Evolutionary conservation across 768 basidiomycete species (phyloP).

Genomic region (Lanmaoa pseudosensibilis): DNA sequence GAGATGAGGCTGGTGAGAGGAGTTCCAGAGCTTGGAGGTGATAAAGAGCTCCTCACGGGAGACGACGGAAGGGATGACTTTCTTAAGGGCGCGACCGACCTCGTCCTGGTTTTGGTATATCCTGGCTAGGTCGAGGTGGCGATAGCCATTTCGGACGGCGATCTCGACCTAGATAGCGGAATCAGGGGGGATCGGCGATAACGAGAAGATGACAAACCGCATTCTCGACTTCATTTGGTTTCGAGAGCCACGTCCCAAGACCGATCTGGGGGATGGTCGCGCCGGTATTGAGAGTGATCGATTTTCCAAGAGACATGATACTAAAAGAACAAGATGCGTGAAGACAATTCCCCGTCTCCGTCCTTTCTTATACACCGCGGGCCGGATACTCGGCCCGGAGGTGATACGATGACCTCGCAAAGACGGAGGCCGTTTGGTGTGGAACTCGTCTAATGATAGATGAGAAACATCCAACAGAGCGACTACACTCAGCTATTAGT

Average conservation of each 20-base stretch:
- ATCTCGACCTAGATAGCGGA: constrained; percentile 57
- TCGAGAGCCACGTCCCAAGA: constrained; percentile 79
- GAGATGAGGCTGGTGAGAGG: constrained; percentile 59
- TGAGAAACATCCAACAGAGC: background rate
- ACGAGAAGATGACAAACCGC: constrained; percentile 47
- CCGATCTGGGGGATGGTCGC: constrained; percentile 71
- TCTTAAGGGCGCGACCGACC: constrained; percentile 71
- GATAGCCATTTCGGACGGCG: constrained; percentile 74
- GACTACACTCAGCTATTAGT: too few relatives aligned
- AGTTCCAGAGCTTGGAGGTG: constrained; percentile 85
- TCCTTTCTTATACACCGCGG: constrained; percentile 7
- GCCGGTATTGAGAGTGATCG: constrained; percentile 46
- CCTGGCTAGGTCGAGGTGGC: constrained; percentile 84
- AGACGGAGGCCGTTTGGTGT: background rate
- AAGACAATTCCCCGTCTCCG: background rate
- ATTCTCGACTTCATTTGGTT: constrained; percentile 72
- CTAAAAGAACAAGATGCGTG: background rate
- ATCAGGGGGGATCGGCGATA: constrained; percentile 1
- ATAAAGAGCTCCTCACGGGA: constrained; percentile 80
- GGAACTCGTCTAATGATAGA: background rate
- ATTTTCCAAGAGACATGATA: constrained; percentile 44
- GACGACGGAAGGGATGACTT: constrained; percentile 74
- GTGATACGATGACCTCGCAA: background rate
- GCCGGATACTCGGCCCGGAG: constrained; percentile 10
- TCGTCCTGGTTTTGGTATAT: constrained; percentile 80